Evolutionary conservation across 1,284 basidiomycete genomes (phyloP).

Genomic region (Sporisorium graminicola): DNA sequence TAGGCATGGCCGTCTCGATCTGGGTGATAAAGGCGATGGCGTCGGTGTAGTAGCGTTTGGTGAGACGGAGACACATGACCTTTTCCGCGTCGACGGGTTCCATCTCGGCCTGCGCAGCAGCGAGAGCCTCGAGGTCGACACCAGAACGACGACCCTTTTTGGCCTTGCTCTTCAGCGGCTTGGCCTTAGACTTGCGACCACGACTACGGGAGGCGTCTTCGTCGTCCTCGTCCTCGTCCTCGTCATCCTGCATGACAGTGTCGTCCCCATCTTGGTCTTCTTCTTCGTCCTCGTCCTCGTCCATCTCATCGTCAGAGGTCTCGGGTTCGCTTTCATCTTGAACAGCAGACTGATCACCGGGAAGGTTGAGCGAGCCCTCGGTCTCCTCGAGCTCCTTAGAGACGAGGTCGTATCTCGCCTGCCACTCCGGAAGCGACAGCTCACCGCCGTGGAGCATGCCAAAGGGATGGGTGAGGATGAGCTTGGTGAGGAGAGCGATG

Average conservation of each 20-base stretch:
- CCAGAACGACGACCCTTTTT: slow-evolving; percentile 70
- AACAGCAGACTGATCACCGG: slow-evolving; percentile 57
- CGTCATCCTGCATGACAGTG: slow-evolving; percentile 30
- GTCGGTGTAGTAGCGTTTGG: slow-evolving; percentile 88
- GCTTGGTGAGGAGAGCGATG: slow-evolving; percentile 80
- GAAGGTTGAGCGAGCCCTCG: slow-evolving; percentile 60
- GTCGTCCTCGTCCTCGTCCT: slow-evolving; percentile 25
- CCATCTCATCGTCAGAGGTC: slow-evolving; percentile 66
- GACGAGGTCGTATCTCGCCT: slow-evolving; percentile 76
- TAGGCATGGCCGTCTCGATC: slow-evolving; percentile 83
- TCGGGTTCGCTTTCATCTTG: slow-evolving; percentile 70
- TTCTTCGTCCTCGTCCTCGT: slow-evolving; percentile 56
- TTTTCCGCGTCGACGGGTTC: slow-evolving; percentile 61
- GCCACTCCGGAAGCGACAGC: slow-evolving; percentile 80
- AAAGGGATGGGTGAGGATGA: slow-evolving; percentile 91
- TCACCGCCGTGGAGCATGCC: slow-evolving; percentile 86
- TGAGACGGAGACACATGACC: slow-evolving; percentile 79
- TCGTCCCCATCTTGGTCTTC: slow-evolving; percentile 28
- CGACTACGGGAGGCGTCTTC: slow-evolving; percentile 14
- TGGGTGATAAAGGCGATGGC: slow-evolving; percentile 86
- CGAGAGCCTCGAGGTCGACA: slow-evolving; percentile 66
- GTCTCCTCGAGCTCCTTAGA: slow-evolving; percentile 74
- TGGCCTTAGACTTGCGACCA: slow-evolving; percentile 26
- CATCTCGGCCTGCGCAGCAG: slow-evolving; percentile 57
- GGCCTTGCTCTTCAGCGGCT: slow-evolving; percentile 32